phyloP scores from a whole-genome alignment of 768 basidiomycete genomes.

The Termitomyces sp. region DNA sequence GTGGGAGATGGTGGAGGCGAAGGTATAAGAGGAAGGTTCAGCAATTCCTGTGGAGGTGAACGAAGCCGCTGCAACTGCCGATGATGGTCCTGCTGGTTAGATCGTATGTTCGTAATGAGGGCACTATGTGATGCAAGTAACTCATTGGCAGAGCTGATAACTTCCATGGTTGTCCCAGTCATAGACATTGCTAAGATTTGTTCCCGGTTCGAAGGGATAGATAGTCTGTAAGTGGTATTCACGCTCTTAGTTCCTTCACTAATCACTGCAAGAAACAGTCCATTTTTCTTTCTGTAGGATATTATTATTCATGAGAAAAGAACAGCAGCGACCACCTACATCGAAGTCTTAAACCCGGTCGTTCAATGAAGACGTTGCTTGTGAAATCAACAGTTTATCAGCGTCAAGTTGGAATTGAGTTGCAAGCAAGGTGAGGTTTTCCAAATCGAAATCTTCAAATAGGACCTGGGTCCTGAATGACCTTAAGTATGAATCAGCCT shows the following conservation, averaged over 20 bases:
- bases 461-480: too few relatives aligned
- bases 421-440: too few relatives aligned
- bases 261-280: background rate
- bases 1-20: constrained; percentile 53
- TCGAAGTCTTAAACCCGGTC: background rate
- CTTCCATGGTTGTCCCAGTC: constrained; percentile 34
- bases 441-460: too few relatives aligned
- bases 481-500: too few relatives aligned
- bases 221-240: background rate
- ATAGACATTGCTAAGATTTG: constrained; percentile 1
- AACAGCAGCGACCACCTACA: background rate
- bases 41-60: constrained; percentile 50
- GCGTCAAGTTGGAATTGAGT: background rate
- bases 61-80: constrained; percentile 50
- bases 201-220: background rate
- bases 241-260: background rate
- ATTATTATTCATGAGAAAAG: background rate
- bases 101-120: constrained; percentile 51
- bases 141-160: constrained; percentile 58
- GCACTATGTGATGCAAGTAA: constrained; percentile 58
- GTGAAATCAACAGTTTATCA: too few relatives aligned
- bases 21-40: constrained; percentile 53
- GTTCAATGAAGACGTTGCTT: background rate
- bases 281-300: background rate
- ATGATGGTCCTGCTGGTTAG: constrained; percentile 51